Evolutionary conservation across 768 basidiomycete species (phyloP).

Genomic region (Pulveroboletus sp.): DNA sequence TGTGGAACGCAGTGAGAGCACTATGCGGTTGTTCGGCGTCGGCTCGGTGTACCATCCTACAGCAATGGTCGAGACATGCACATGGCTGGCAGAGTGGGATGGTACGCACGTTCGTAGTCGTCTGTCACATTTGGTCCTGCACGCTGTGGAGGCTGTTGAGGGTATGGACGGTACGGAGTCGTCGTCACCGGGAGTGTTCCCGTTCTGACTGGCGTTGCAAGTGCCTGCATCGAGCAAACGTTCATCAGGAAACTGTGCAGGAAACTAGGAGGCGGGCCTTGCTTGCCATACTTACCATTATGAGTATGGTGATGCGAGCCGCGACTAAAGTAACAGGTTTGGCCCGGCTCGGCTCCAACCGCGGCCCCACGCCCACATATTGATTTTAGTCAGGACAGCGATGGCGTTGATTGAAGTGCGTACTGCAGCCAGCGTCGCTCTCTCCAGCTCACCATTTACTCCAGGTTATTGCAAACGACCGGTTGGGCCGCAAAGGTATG

Average conservation of each 20-base stretch:
- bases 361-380: too few species aligned
- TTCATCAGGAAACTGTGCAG: too few species aligned
- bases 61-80: slow-evolving; percentile 6
- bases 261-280: too few species aligned
- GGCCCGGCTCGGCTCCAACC: too few species aligned
- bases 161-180: slow-evolving; percentile 25
- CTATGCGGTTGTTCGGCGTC: slow-evolving; percentile 77
- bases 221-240: too few species aligned
- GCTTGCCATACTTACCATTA: too few species aligned
- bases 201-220: slow-evolving; percentile 30
- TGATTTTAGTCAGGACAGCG: too few species aligned
- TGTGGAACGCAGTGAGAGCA: slow-evolving; percentile 80
- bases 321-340: too few species aligned
- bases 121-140: slow-evolving; percentile 51
- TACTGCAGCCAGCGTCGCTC: not conserved
- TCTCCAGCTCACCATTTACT: slow-evolving; percentile 6
- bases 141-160: slow-evolving; percentile 18
- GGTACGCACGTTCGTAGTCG: slow-evolving; percentile 68
- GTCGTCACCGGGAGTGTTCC: slow-evolving; percentile 14
- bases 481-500: slow-evolving; percentile 88
- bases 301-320: too few species aligned
- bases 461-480: slow-evolving; percentile 93
- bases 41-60: slow-evolving; percentile 88
- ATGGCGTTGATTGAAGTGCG: slow-evolving; percentile 58
- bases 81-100: not conserved